phyloP scores from a whole-genome alignment of 2,329 filamentous ascomycete genomes.

The Alternaria sp. region DNA sequence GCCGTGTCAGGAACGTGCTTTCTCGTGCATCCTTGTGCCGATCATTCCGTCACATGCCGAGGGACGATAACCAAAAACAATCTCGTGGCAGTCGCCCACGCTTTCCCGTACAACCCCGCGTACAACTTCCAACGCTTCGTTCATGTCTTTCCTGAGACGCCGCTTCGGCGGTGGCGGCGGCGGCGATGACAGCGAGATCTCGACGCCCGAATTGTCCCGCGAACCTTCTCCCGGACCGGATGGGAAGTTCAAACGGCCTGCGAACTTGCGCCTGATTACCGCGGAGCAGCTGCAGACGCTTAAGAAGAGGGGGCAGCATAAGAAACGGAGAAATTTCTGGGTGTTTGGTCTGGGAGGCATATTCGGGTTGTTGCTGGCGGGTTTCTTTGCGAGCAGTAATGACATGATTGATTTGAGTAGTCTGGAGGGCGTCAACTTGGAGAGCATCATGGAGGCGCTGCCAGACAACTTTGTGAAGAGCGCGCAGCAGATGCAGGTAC shows the following conservation, averaged over 20 bases:
- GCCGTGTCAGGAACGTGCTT: slow-evolving; percentile 2
- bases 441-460: slow-evolving; percentile 83
- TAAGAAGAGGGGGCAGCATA: slow-evolving; percentile 49
- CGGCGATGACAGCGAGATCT: slow-evolving; percentile 25
- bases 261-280: slow-evolving; percentile 60
- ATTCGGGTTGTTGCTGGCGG: slow-evolving; percentile 87
- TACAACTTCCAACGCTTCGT: not conserved
- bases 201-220: slow-evolving; percentile 45
- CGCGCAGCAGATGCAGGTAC: slow-evolving; percentile 81
- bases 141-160: slow-evolving; percentile 49
- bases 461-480: slow-evolving; percentile 86
- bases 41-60: slow-evolving; percentile 23
- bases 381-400: slow-evolving; percentile 87
- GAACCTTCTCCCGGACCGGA: slow-evolving; percentile 46
- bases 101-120: not conserved
- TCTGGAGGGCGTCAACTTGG: slow-evolving; percentile 74
- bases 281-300: slow-evolving; percentile 59
- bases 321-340: slow-evolving; percentile 77
- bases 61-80: slow-evolving; percentile 1
- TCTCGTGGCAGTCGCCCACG: not conserved
- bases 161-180: slow-evolving; percentile 40
- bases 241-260: slow-evolving; percentile 41
- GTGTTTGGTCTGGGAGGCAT: slow-evolving; percentile 88
- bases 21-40: slow-evolving; percentile 6
- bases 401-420: slow-evolving; percentile 87